Conservation (phyloP, 805 yeast genomes). For the Millerozyma acaciae region DNA sequence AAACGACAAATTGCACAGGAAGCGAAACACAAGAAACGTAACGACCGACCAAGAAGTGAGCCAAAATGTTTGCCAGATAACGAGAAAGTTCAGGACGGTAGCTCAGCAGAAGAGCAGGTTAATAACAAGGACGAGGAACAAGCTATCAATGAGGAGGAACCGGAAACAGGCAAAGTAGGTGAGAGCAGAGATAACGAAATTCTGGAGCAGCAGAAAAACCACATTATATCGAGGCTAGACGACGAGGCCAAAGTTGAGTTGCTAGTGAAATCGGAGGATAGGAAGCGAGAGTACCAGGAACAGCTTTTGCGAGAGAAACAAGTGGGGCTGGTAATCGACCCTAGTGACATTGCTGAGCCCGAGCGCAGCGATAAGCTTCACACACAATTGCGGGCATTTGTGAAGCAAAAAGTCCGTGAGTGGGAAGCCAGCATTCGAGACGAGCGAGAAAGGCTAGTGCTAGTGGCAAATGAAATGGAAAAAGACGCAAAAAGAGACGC, state of each 20-base stretch:
- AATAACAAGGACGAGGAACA: neutral
- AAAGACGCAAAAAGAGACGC: conserved; percentile 4
- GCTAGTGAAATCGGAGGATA: conserved; percentile 13
- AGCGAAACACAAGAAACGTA: conserved; percentile 8
- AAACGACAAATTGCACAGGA: conserved; percentile 27
- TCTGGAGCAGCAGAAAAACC: conserved; percentile 21
- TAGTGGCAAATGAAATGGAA: conserved; percentile 1
- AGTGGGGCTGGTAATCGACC: conserved; percentile 12
- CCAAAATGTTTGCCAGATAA: neutral
- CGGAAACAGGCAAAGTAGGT: conserved; percentile 1
- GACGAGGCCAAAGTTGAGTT: conserved; percentile 16
- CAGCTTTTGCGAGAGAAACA: conserved; percentile 25
- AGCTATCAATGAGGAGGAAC: neutral
- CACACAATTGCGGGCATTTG: conserved; percentile 44
- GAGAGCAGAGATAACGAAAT: conserved; percentile 12
- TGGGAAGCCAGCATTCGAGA: conserved; percentile 32
- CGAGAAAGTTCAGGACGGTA: neutral
- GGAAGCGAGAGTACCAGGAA: conserved; percentile 17
- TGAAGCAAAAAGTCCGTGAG: conserved; percentile 40
- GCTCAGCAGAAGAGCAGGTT: neutral
- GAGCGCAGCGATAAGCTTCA: conserved; percentile 25
- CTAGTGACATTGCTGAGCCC: conserved; percentile 29
- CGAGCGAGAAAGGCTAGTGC: conserved; percentile 7
- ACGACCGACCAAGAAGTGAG: conserved; percentile 7
- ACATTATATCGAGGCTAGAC: conserved; percentile 18